Base-by-base conservation (phyloP, 106 monocot genomes). In the Ottelia alismoides region DNA sequence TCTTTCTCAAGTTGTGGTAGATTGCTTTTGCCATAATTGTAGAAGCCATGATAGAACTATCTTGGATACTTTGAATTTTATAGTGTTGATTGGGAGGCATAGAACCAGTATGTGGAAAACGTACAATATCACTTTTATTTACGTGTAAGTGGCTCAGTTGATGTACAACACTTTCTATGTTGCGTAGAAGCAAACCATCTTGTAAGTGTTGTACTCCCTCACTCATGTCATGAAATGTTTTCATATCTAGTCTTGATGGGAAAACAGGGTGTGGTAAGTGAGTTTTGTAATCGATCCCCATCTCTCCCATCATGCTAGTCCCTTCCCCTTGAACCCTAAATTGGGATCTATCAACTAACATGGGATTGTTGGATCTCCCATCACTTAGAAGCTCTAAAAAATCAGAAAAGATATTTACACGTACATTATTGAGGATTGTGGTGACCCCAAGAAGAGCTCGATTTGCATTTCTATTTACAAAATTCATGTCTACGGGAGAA, bases 401-500 rank as follows among this genome's bases (percentile, higher is more conserved):
- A 31, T 70, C 70, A 1, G 21, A 45, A 18, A 70, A 70, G 29
- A 70, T 56, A 47, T 30, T 47, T 2, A 22, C 27, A 43, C 62
- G 57, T 1, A 64, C 43, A 11, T 43, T 50, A 52, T 51, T 56
- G 1, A 63, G 35, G 27, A 55, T 44, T 1, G 47, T 20, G 4
- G 23, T 28, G 43, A 57, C 26, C 2, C 63, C 62, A 2, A 10
- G 16, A 2, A 49, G 52, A 2, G 65, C 72, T 24, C 53, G 48
- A 2, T 30, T 12, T 31, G 72, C 68, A 22, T 64, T 66, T 20
- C 20, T 65, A 4, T 52, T 21, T n/a, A 77, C 50, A 48, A 68
- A 80, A 51, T 71, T 55, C 31, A 46, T 28, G 30, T 74, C 66
- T 3, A 81, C 77, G 0, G 31, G 32, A 0, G 67, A 49, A 20